Conservation (phyloP, 768 basidiomycete species). For the Candolleomyces eurysporus region DNA sequence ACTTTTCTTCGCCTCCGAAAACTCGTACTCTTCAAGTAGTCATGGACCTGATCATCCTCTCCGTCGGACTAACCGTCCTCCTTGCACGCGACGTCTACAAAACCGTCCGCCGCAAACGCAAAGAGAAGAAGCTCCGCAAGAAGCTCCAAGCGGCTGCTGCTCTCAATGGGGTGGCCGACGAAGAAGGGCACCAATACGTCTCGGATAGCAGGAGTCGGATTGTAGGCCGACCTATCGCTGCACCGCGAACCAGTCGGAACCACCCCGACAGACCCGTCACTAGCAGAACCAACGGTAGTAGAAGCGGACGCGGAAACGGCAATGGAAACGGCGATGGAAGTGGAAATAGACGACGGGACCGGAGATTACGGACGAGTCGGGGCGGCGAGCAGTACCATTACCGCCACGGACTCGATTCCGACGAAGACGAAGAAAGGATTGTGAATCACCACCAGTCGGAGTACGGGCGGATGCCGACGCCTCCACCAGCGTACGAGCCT, state of each 20-base stretch:
- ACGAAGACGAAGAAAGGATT: neutral
- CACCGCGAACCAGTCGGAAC: neutral
- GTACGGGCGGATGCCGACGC: neutral
- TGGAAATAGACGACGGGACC: no score
- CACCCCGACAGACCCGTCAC: slow-evolving; percentile 1
- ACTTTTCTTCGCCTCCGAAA: no score
- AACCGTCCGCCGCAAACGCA: neutral
- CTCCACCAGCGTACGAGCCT: neutral
- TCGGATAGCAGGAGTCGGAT: neutral
- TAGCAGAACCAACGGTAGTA: no score
- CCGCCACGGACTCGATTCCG: no score
- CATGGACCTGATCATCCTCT: slow-evolving; percentile 2
- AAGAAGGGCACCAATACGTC: neutral
- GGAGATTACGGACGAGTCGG: no score
- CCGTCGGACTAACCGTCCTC: slow-evolving; percentile 3
- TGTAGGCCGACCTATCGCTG: neutral
- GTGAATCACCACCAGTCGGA: neutral
- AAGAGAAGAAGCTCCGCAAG: neutral
- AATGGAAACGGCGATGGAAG: neutral
- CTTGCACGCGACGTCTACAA: neutral
- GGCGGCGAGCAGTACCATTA: no score
- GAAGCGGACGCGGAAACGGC: neutral
- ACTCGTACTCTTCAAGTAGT: no score
- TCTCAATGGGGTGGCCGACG: neutral
- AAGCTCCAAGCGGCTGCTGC: neutral